Evolutionary conservation across 768 basidiomycete genomes (phyloP), one percentile per base, ranked within the genome.

Genomic region (Fistulinella prunicolor): DNA sequence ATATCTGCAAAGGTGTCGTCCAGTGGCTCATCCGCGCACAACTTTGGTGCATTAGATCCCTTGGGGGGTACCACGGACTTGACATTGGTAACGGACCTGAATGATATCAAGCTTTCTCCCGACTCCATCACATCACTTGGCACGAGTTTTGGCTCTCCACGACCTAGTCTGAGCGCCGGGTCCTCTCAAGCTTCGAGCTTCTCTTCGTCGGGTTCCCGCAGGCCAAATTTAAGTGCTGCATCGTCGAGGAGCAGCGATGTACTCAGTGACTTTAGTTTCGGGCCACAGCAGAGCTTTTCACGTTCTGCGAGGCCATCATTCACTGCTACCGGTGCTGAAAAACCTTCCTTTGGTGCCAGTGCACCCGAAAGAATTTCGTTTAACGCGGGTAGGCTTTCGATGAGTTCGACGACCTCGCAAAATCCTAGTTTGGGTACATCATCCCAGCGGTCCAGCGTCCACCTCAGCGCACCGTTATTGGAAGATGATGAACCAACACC

Each of bases 111-210:
- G 36, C 52, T 50, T 19, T 53, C 63, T 12, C 54, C 64, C 13
- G 63, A 66, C 17, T 51, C 62, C n/a, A 37, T 65, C 37, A 44
- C 54, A 9, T 67, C 67, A 16, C 42, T 64, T 28, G 46, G 55
- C 12, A 56, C 63, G 3, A 57, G 38, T 38, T 65, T 62, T 38
- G 57, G 66, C 29, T 65, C 64, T 14, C 55, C 54, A 1, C 50
- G 44, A 37, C 63, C 61, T 22, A 68, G 47, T 22, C 14, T 65
- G 21, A 66, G 66, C 29, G 56, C 59, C 0, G 50, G 49, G 14
- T 68, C 64, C 21, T 66, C 66, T 30, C 64, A 66, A n/a, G 29
- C 60, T 5, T 57, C 62, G 9, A 64, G 44, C 29, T 62, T 66
- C 26, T 53, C 53, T 34, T 55, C 66, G 3, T 46, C 50, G 19